phyloP scores from a whole-genome alignment of 768 basidiomycete species.

The Termitomyces sp. region DNA sequence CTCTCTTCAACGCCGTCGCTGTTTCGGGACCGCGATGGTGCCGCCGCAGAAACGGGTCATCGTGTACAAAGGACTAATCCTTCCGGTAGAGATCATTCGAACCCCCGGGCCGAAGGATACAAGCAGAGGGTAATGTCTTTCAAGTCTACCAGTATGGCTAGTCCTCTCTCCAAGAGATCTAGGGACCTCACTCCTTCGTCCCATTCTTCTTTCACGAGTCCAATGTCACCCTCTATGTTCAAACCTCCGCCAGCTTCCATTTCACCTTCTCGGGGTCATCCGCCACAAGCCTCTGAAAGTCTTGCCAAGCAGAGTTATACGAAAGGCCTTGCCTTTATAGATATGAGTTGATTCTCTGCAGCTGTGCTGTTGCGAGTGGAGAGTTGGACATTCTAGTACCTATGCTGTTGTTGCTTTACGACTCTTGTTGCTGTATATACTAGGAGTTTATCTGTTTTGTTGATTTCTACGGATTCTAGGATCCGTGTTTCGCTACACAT shows the following conservation, averaged over 20 bases:
- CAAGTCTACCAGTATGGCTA: neutral
- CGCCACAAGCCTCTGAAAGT: neutral
- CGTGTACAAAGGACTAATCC: neutral
- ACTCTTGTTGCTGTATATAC: neutral
- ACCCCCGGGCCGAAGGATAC: neutral
- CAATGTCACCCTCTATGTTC: neutral
- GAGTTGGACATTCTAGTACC: neutral
- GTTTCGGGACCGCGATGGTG: conserved; percentile 8
- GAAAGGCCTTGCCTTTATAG: neutral
- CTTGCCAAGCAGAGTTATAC: neutral
- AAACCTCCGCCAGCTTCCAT: neutral
- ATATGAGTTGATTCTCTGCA: neutral
- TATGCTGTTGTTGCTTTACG: neutral
- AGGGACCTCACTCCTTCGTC: conserved; percentile 2
- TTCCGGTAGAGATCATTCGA: neutral
- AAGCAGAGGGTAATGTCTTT: neutral
- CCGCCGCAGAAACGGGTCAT: neutral
- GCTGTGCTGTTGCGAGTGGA: neutral
- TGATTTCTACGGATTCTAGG: no score
- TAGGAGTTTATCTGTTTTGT: neutral
- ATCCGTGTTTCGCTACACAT: no score
- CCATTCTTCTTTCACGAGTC: neutral
- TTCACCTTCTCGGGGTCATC: neutral
- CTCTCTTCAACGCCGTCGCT: conserved; percentile 13
- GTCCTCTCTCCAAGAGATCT: neutral